Conservation (phyloP, 371 early-diverging fungal genomes). For the Mucor indicus region DNA sequence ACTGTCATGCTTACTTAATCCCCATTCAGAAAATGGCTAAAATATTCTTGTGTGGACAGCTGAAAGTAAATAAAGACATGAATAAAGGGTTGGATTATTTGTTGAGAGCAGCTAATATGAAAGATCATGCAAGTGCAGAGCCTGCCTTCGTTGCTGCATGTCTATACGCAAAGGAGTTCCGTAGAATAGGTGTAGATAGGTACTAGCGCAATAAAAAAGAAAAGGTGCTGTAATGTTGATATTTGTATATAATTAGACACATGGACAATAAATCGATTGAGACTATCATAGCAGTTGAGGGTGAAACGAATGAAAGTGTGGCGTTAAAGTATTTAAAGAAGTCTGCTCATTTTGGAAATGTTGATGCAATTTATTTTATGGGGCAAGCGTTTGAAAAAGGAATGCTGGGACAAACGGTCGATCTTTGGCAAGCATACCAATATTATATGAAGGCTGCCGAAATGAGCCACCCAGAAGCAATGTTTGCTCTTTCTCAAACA, state of each 20-base stretch:
- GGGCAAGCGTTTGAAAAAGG: constrained; percentile 15
- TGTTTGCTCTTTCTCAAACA: constrained; percentile 12
- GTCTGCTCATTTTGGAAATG: constrained; percentile 10
- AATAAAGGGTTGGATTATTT: constrained; percentile 6
- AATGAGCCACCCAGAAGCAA: constrained; percentile 10
- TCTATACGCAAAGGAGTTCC: constrained; percentile 13
- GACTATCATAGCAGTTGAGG: no score
- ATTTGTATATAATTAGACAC: no score
- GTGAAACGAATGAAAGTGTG: neutral
- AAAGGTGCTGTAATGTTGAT: no score
- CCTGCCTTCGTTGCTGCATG: constrained; percentile 15
- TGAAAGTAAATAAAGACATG: constrained; percentile 4
- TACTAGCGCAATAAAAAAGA: no score
- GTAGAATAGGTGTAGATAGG: constrained; percentile 14
- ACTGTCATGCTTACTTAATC: no score
- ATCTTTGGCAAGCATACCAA: constrained; percentile 11
- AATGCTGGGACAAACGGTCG: constrained; percentile 5
- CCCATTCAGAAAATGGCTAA: constrained; percentile 20
- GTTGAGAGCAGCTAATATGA: constrained; percentile 7
- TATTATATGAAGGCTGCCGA: constrained; percentile 15
- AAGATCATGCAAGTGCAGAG: constrained; percentile 2
- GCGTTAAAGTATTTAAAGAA: constrained; percentile 13
- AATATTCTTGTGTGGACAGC: constrained; percentile 10
- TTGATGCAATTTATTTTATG: constrained; percentile 23
- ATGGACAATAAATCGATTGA: no score